phyloP scores from a whole-genome alignment of 345 rosid genomes.

The Populus deltoides region DNA sequence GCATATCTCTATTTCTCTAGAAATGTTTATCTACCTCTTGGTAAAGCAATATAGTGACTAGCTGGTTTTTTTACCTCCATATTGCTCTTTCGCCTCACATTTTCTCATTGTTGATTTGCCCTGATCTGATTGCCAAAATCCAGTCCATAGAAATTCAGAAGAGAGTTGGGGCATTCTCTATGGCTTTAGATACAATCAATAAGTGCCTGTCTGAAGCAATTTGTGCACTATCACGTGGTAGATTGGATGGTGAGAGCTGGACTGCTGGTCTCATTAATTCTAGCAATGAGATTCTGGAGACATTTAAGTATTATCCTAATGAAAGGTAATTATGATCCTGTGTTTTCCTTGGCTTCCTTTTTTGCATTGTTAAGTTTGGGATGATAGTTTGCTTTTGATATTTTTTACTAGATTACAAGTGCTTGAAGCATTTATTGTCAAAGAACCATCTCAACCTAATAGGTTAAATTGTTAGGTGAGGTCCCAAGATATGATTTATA shows the following conservation, averaged over 20 bases:
- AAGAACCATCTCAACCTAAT: no score
- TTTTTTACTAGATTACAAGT: neutral
- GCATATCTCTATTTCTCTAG: neutral
- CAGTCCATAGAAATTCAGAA: slow-evolving; percentile 90
- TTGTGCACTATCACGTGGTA: slow-evolving; percentile 78
- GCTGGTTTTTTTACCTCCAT: neutral
- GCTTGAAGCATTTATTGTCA: neutral
- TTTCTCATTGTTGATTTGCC: neutral
- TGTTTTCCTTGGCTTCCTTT: neutral
- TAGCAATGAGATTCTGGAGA: slow-evolving; percentile 82
- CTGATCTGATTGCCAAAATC: slow-evolving; percentile 8
- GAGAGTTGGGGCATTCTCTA: slow-evolving; percentile 86
- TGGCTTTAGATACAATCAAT: slow-evolving; percentile 86
- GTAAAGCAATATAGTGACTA: neutral
- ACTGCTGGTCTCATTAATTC: slow-evolving; percentile 83
- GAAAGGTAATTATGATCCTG: slow-evolving; percentile 49
- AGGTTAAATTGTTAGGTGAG: no score
- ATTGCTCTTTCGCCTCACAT: neutral
- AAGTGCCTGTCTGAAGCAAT: slow-evolving; percentile 90
- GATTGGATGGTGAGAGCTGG: slow-evolving; percentile 86
- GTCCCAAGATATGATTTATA: no score
- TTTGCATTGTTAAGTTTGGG: neutral
- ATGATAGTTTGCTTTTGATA: neutral
- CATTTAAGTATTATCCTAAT: slow-evolving; percentile 81
- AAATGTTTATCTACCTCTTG: neutral